Conservation (phyloP, 441 rosid genomes). For the Manihot esculenta region DNA sequence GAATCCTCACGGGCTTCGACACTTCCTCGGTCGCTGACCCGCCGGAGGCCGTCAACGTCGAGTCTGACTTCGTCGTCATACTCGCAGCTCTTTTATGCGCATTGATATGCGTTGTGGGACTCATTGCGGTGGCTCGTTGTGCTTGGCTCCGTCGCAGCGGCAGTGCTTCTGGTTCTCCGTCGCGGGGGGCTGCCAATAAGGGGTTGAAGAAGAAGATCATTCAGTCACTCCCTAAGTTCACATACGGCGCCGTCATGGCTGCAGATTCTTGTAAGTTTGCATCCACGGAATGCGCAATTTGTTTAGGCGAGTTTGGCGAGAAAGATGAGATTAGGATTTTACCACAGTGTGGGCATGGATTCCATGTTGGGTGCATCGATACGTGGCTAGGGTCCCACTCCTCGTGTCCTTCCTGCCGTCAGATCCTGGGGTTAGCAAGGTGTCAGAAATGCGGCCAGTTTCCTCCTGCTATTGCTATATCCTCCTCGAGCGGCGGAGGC, state of each 20-base stretch:
- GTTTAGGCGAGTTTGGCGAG: constrained; percentile 55
- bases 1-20: constrained; percentile 27
- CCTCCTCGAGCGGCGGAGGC: constrained; percentile 28
- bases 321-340: constrained; percentile 77
- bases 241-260: constrained; percentile 39
- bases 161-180: constrained; percentile 21
- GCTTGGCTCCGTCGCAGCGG: constrained; percentile 68
- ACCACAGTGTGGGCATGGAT: constrained; percentile 85
- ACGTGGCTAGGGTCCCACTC: constrained; percentile 89
- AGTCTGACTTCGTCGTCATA: constrained; percentile 75
- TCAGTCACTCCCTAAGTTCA: constrained; percentile 63
- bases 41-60: constrained; percentile 40
- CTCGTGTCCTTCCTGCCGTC: constrained; percentile 95
- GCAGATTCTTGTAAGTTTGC: constrained; percentile 27
- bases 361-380: constrained; percentile 84
- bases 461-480: constrained; percentile 42
- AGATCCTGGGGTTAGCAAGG: constrained; percentile 52
- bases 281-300: constrained; percentile 68
- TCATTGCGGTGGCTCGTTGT: constrained; percentile 68
- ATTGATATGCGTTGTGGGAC: constrained; percentile 67
- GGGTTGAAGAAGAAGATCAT: constrained; percentile 87
- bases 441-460: constrained; percentile 68
- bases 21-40: constrained; percentile 36
- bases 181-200: constrained; percentile 55
- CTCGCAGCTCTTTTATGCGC: constrained; percentile 87